Evolutionary conservation across 1,284 basidiomycete genomes (phyloP), one percentile per base, ranked within the genome.

Genomic region (Phlebopus sp.): DNA sequence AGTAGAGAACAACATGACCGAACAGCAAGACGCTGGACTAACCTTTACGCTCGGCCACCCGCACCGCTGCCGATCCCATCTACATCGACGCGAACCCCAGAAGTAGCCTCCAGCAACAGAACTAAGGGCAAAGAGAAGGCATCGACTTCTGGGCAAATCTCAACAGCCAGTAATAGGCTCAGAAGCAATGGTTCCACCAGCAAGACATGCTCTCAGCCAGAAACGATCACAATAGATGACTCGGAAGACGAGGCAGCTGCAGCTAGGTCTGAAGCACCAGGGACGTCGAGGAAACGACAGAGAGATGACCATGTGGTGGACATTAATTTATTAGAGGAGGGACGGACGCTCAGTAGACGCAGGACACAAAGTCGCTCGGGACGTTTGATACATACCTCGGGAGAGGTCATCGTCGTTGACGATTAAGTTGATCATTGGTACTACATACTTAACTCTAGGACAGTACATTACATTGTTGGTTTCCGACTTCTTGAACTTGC

Each of bases 1-100:
- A 81, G 83, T 57, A 78, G 85, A 34, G 69, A 74, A 37, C 71
- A 73, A 45, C 86, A 90, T 59, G 77, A 80, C 56, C 60, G 63
- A 17, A 79, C 70, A 14, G 78, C 79, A 2, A 70, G 70, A 29
- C 67, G 71, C 18, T 80, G 77, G 78, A 79, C 77, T 5, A 66
- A 72, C 32, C 56, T 76, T 1, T 79, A 79, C 49, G 77, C 77
- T 8, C 68, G 58, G 8, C 73, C 74, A 31, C 64, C 58, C 45
- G 44, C 49, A 4, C 41, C 46, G 18, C 41, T 47, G 19, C 43
- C 49, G 13, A 29, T 25, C 18, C 35, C 46, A 30, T 14, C 5
- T 5, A 41, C 46, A 19, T 32, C 50, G 9, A 18, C 30, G 46
- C 3, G 52, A 44, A 5, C 51, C 32, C 32, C 44, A 42, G 14